Evolutionary conservation across 2,329 filamentous ascomycete genomes (phyloP).

Genomic region (Podosphaera xanthii): DNA sequence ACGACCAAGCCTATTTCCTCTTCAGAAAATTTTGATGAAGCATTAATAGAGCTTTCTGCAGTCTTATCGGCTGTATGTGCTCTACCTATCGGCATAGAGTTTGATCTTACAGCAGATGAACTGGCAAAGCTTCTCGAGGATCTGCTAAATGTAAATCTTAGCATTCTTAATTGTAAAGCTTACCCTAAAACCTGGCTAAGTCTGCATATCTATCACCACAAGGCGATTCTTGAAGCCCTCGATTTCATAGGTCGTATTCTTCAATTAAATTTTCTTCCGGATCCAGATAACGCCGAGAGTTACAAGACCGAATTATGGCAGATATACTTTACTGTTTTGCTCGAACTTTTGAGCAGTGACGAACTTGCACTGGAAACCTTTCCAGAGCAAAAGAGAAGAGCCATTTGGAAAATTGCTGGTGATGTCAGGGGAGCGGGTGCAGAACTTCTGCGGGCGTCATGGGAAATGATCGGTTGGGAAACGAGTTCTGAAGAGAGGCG

Average conservation of each 20-base stretch:
- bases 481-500: constrained; percentile 55
- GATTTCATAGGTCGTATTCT: constrained; percentile 64
- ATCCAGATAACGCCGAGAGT: constrained; percentile 57
- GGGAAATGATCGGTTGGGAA: constrained; percentile 96
- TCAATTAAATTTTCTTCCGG: constrained; percentile 62
- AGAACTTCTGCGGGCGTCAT: constrained; percentile 60
- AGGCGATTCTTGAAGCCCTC: constrained; percentile 65
- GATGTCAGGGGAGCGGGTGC: constrained; percentile 86
- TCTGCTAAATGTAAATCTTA: constrained; percentile 65
- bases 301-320: constrained; percentile 94
- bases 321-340: constrained; percentile 67
- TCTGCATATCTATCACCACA: constrained; percentile 79
- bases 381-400: constrained; percentile 83
- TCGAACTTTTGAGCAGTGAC: constrained; percentile 75
- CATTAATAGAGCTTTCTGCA: constrained; percentile 69
- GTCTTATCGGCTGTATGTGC: constrained; percentile 65
- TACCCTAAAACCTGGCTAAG: constrained; percentile 84
- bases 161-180: constrained; percentile 69
- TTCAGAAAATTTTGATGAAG: constrained; percentile 50
- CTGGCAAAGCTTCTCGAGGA: constrained; percentile 54
- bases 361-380: constrained; percentile 84
- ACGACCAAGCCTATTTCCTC: constrained; percentile 43
- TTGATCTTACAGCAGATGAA: constrained; percentile 53
- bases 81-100: constrained; percentile 48
- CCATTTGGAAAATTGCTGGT: constrained; percentile 96